phyloP scores from a whole-genome alignment of 441 rosid species.

The Metrosideros polymorpha region DNA sequence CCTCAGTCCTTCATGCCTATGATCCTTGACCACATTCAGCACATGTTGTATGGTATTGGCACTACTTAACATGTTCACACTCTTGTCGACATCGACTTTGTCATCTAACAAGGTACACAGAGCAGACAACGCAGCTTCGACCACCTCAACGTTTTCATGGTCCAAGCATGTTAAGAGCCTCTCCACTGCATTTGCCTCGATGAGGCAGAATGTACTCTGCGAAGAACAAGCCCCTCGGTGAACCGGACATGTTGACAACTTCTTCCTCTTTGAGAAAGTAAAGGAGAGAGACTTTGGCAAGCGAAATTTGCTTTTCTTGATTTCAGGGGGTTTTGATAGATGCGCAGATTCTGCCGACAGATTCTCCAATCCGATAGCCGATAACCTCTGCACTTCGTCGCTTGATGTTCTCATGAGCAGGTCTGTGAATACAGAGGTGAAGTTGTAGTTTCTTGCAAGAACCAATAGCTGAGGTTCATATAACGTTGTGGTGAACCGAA shows the following conservation, averaged over 20 bases:
- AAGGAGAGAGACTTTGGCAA: constrained; percentile 35
- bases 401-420: constrained; percentile 66
- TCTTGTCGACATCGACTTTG: constrained; percentile 60
- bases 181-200: constrained; percentile 73
- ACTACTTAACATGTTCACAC: constrained; percentile 51
- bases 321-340: constrained; percentile 45
- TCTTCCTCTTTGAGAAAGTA: constrained; percentile 37
- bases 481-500: constrained; percentile 79
- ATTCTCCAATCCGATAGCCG: constrained; percentile 79
- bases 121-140: constrained; percentile 79
- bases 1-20: constrained; percentile 53
- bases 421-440: constrained; percentile 66
- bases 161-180: constrained; percentile 66
- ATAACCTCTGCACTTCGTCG: constrained; percentile 74
- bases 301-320: constrained; percentile 28
- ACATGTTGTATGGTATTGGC: constrained; percentile 42
- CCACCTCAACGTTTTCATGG: constrained; percentile 65
- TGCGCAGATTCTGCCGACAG: constrained; percentile 60
- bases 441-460: constrained; percentile 57
- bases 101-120: constrained; percentile 75
- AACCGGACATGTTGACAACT: constrained; percentile 34
- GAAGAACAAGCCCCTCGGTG: constrained; percentile 87
- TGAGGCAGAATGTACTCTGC: constrained; percentile 73
- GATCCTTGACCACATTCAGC: constrained; percentile 62
- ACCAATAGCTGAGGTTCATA: constrained; percentile 58